These are phyloP conservation scores for Rhodamnia rubescens DNA, from an alignment of 345 rosid species.

Conservation along the genomic window DNA sequence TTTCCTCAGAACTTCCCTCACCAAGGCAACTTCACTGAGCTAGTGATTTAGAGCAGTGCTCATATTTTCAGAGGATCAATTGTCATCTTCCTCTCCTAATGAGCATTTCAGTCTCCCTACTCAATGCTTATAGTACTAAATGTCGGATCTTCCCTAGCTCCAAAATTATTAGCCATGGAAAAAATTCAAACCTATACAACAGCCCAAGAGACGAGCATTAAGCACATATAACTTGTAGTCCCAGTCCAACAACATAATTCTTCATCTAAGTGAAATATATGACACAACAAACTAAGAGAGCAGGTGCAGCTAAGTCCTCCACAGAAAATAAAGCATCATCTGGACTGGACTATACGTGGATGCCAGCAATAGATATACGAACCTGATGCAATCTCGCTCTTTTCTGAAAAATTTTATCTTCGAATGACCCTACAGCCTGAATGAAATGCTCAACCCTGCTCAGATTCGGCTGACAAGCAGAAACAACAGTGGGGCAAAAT, in stretches of 20 bases:
- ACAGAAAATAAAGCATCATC: neutral
- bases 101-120: neutral
- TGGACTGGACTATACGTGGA: neutral
- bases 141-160: neutral
- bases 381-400: constrained; percentile 72
- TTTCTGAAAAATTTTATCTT: constrained; percentile 78
- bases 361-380: neutral
- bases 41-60: neutral
- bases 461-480: constrained; percentile 52
- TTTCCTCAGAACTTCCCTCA: neutral
- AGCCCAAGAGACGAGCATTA: neutral
- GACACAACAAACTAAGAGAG: neutral
- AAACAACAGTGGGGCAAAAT: neutral
- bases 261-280: neutral
- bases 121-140: neutral
- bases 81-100: neutral
- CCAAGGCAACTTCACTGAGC: neutral
- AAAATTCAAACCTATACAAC: neutral
- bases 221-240: neutral
- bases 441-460: constrained; percentile 71
- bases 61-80: neutral
- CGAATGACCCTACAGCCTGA: constrained; percentile 79
- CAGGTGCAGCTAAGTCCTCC: neutral
- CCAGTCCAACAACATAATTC: neutral
- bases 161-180: neutral